Evolutionary conservation across 169 alveolate species (phyloP).

Genomic region (Plasmodium blacklocki): DNA sequence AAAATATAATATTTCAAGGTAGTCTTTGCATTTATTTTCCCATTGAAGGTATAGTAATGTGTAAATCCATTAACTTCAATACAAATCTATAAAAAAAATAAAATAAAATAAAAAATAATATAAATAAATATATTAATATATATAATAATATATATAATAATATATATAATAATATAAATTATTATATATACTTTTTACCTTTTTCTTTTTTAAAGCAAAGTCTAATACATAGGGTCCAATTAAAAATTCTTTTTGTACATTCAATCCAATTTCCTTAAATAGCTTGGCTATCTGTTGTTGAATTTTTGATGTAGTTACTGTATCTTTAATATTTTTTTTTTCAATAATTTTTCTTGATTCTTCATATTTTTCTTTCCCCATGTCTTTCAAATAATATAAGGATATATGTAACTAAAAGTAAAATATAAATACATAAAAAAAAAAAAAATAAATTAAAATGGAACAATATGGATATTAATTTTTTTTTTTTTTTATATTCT

Average conservation of each 20-base stretch:
- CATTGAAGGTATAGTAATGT: conserved; percentile 62
- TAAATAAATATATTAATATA: neutral
- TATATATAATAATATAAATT: neutral
- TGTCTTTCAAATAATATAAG: conserved; percentile 28
- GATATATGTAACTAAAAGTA: conserved; percentile 43
- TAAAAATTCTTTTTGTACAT: conserved; percentile 25
- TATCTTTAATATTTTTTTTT: conserved; percentile 52
- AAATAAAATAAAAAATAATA: neutral
- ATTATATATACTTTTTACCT: conserved; percentile 6
- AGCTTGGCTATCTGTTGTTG: conserved; percentile 52
- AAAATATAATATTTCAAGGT: conserved; percentile 36
- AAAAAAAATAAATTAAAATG: too few relatives aligned
- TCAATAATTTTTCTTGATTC: conserved; percentile 35
- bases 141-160: neutral
- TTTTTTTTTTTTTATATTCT: too few relatives aligned
- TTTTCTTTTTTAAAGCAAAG: conserved; percentile 43
- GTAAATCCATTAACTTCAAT: conserved; percentile 72
- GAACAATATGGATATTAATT: too few relatives aligned
- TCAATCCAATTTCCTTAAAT: conserved; percentile 61
- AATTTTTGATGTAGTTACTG: conserved; percentile 59
- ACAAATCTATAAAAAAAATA: conserved; percentile 17
- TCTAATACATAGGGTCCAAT: conserved; percentile 62
- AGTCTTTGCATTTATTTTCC: conserved; percentile 42
- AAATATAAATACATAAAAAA: too few relatives aligned
- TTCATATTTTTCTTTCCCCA: conserved; percentile 23